These are phyloP conservation scores for Cylindrotheca fusiformis DNA, from an alignment of 108 stramenopile species.

Conservation along the genomic window DNA sequence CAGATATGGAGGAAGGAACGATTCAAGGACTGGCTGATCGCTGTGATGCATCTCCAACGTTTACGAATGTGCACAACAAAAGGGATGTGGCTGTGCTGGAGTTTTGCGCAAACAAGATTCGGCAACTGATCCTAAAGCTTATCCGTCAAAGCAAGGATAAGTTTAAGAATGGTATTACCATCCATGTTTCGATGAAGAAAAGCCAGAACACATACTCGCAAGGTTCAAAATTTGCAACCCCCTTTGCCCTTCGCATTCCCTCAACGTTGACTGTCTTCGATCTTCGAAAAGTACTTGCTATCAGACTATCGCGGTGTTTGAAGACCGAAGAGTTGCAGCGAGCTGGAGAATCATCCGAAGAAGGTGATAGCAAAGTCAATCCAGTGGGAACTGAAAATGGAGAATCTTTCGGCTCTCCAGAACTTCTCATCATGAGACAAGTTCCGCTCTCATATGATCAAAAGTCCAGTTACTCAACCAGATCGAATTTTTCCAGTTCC, in stretches of 20 bases:
- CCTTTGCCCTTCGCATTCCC: slow-evolving; percentile 60
- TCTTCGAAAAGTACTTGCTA: slow-evolving; percentile 51
- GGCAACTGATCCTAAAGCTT: slow-evolving; percentile 18
- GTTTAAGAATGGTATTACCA: slow-evolving; percentile 51
- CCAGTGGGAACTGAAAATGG: neutral
- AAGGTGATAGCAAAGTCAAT: neutral
- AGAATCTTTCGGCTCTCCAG: slow-evolving; percentile 31
- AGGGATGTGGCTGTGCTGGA: slow-evolving; percentile 67
- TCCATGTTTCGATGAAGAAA: slow-evolving; percentile 54
- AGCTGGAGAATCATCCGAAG: neutral
- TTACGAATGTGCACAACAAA: slow-evolving; percentile 42
- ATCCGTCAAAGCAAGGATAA: slow-evolving; percentile 20
- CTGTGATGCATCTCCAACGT: slow-evolving; percentile 35
- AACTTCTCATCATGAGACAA: slow-evolving; percentile 53
- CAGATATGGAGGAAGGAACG: slow-evolving; percentile 13
- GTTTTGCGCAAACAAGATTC: slow-evolving; percentile 46
- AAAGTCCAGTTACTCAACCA: slow-evolving; percentile 16
- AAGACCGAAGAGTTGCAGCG: neutral
- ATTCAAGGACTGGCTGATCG: slow-evolving; percentile 35
- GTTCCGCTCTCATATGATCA: slow-evolving; percentile 47
- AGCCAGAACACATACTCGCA: neutral
- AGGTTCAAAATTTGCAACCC: slow-evolving; percentile 15
- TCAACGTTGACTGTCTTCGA: slow-evolving; percentile 54
- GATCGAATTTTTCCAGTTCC: neutral
- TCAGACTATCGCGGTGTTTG: slow-evolving; percentile 30